These are phyloP conservation scores for Boletus rubropictus DNA, from an alignment of 768 basidiomycete genomes.

Conservation along the genomic window DNA sequence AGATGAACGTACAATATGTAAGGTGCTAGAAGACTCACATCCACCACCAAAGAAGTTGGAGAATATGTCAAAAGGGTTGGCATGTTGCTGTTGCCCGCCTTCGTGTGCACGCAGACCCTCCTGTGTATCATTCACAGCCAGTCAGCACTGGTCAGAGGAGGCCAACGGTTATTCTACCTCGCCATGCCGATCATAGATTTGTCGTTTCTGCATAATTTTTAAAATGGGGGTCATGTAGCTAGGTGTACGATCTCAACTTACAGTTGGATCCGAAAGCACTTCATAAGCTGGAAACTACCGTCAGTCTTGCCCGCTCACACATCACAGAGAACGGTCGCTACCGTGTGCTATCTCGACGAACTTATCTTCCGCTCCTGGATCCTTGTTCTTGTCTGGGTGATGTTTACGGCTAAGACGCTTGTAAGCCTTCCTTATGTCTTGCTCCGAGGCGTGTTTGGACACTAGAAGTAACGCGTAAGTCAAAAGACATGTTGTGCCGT, in stretches of 20 bases:
- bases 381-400: constrained; percentile 95
- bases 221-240: background rate
- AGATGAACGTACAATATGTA: background rate
- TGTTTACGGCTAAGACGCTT: constrained; percentile 82
- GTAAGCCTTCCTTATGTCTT: constrained; percentile 89
- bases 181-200: constrained; percentile 91
- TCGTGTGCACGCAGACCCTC: constrained; percentile 92
- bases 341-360: constrained; percentile 92
- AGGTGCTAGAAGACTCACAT: constrained; percentile 40
- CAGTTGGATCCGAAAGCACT: constrained; percentile 81
- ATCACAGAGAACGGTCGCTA: constrained; percentile 31
- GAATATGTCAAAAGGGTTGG: constrained; percentile 94
- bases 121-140: constrained; percentile 32
- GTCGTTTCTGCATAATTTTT: constrained; percentile 59
- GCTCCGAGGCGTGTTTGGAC: constrained; percentile 73
- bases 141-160: constrained; percentile 4
- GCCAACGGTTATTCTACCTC: constrained; percentile 44
- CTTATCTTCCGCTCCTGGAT: constrained; percentile 69
- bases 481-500: constrained; percentile 14
- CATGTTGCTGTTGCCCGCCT: constrained; percentile 66
- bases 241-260: constrained; percentile 31
- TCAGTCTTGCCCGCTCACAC: constrained; percentile 4
- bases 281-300: constrained; percentile 68
- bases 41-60: constrained; percentile 86
- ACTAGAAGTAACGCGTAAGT: constrained; percentile 36